Base-by-base conservation (phyloP, 257 asterid species). In the Ballota nigra region DNA sequence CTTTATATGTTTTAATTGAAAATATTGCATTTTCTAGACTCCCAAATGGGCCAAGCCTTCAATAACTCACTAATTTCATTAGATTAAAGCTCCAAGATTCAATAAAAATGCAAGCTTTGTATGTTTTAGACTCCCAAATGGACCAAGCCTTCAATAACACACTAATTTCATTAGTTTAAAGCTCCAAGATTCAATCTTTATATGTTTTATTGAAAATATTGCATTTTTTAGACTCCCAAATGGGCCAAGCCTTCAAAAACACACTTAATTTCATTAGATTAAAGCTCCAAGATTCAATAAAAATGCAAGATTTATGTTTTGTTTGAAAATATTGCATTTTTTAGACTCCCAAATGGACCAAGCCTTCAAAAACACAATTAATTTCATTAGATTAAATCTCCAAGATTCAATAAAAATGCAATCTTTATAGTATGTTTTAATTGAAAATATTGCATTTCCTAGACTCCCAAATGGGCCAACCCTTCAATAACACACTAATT, bases 211-310 rank as follows among this genome's bases (percentile, higher is more conserved):
- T 45, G 20, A 45, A 45, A 45, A n/a, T 45, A 45, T 45, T 45
- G 19, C 52, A 13, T 4, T 45, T 45, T 45, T 13, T 4, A 13
- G 2, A 34, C 36, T 31, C 36, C 36, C 36, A 31, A 31, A 31
- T 31, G 36, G 36, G 4, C 36, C 5, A 31, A 31, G 29, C 86
- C 90, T 80, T 72, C 36, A 63, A 28, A 58, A 72, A 77, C 61
- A 71, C 63, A 71, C 56, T 26, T 15, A 29, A 69, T 78, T 52
- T 16, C 23, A 68, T 78, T 58, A 68, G 64, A 23, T n/a, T 65
- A 15, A 56, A 63, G 64, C 45, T 63, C 5, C 43, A 47, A 77
- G 56, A 45, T 56, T 26, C 67, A 38, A 26, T 6, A 18, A 62
- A 19, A 36, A 38, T 36, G 6, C 9, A 38, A 38, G 6, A n/a